These are phyloP conservation scores for Colletotrichum chrysophilum DNA, from an alignment of 2,329 filamentous ascomycete genomes.

Conservation along the genomic window DNA sequence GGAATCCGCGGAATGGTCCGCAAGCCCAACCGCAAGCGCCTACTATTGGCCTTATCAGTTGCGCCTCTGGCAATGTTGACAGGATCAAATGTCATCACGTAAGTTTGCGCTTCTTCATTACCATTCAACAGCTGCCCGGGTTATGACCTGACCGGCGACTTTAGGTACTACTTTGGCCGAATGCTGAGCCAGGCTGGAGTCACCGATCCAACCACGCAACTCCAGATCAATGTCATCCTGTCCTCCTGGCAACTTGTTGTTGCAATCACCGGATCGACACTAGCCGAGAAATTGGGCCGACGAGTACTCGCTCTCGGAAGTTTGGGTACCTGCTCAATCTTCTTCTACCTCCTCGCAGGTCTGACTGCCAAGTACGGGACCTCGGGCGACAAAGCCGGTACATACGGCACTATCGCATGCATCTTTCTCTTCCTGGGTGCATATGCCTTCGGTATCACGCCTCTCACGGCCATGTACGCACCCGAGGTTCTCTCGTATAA, in stretches of 20 bases:
- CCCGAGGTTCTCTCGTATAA: conserved; percentile 20
- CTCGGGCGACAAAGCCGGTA: conserved; percentile 3
- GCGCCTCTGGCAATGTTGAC: conserved; percentile 14
- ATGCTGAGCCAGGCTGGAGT: conserved; percentile 11
- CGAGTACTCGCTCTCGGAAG: not conserved
- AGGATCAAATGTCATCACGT: conserved; percentile 15
- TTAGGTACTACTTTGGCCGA: conserved; percentile 4
- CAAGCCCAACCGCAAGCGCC: not conserved
- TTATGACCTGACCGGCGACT: not conserved
- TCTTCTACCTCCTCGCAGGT: not conserved
- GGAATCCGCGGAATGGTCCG: not conserved
- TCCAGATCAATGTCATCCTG: conserved; percentile 25
- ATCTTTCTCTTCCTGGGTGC: conserved; percentile 16
- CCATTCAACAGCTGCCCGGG: no score
- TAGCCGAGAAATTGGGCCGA: conserved; percentile 10
- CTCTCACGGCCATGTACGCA: conserved; percentile 15
- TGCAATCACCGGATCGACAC: not conserved
- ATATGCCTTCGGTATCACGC: conserved; percentile 16
- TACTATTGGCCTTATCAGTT: not conserved
- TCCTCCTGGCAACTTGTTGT: conserved; percentile 25
- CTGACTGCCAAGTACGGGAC: not conserved
- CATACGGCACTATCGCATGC: conserved; percentile 21
- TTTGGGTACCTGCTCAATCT: not conserved
- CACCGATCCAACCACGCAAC: conserved; percentile 13
- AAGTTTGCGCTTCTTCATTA: not conserved